Percentiles rank a stretch among this genome's conserved stretches.
These are phyloP conservation scores for Penicillium canariense DNA, from an alignment of 495 filamentous ascomycete genomes.

Conservation along the genomic window DNA sequence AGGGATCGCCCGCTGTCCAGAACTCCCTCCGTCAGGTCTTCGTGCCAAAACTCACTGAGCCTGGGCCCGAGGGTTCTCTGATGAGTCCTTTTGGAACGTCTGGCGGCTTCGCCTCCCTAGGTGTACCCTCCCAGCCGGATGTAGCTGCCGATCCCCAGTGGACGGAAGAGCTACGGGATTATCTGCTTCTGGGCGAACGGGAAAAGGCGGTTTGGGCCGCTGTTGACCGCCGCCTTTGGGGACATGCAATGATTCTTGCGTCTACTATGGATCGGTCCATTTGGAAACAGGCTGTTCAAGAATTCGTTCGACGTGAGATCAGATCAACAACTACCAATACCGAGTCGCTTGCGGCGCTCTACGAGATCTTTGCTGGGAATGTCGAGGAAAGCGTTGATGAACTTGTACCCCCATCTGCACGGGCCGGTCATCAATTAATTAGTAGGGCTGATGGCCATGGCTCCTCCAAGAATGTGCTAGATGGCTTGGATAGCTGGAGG, in stretches of 20 bases:
- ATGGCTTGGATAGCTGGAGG: slow-evolving; percentile 88
- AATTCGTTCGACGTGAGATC: slow-evolving; percentile 91
- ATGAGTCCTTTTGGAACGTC: slow-evolving; percentile 20
- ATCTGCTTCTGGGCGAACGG: slow-evolving; percentile 74
- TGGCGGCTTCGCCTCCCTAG: slow-evolving; percentile 28
- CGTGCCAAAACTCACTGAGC: slow-evolving; percentile 56
- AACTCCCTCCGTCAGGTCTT: slow-evolving; percentile 70
- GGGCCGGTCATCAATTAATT: slow-evolving; percentile 87
- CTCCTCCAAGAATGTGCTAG: slow-evolving; percentile 66
- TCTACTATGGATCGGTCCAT: slow-evolving; percentile 66
- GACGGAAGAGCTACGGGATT: slow-evolving; percentile 64
- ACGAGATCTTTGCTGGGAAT: slow-evolving; percentile 91
- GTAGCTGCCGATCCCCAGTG: slow-evolving; percentile 58
- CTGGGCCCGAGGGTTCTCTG: slow-evolving; percentile 33
- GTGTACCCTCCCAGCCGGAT: slow-evolving; percentile 49
- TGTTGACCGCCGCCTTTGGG: slow-evolving; percentile 92
- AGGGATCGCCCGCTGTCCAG: slow-evolving; percentile 70
- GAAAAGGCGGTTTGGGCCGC: slow-evolving; percentile 94
- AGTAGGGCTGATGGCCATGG: slow-evolving; percentile 62
- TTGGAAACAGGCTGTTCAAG: slow-evolving; percentile 90
- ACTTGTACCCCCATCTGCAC: slow-evolving; percentile 89
- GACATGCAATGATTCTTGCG: slow-evolving; percentile 89
- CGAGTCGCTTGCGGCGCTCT: slow-evolving; percentile 83
- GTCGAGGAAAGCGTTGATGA: slow-evolving; percentile 93
- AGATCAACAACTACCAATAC: slow-evolving; percentile 71